These are phyloP conservation scores for Pleurotus cornucopiae DNA, from an alignment of 768 basidiomycete genomes.

Conservation along the genomic window DNA sequence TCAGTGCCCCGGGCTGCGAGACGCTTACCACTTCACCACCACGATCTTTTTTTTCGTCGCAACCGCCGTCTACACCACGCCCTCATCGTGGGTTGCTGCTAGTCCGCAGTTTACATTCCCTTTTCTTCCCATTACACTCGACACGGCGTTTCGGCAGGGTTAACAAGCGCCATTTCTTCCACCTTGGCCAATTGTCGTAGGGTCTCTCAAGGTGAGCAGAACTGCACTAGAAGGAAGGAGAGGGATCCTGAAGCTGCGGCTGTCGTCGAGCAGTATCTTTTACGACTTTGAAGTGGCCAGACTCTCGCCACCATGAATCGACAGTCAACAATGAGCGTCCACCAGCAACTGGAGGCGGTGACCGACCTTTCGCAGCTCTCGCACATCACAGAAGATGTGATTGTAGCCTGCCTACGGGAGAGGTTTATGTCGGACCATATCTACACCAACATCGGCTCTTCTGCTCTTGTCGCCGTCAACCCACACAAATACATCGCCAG, in stretches of 20 bases:
- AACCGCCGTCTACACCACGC: constrained; percentile 5
- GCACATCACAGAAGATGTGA: constrained; percentile 74
- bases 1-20: no score
- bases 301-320: constrained; percentile 12
- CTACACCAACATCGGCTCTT: constrained; percentile 72
- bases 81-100: constrained; percentile 2
- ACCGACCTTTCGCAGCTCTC: constrained; percentile 67
- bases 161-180: no score
- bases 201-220: neutral
- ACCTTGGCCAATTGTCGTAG: neutral
- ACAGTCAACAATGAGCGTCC: constrained; percentile 35
- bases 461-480: constrained; percentile 81
- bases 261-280: neutral
- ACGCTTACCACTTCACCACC: neutral
- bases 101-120: constrained; percentile 10
- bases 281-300: neutral
- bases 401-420: constrained; percentile 82
- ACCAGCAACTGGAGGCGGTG: constrained; percentile 70
- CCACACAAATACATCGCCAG: constrained; percentile 86
- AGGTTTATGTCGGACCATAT: constrained; percentile 82
- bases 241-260: neutral
- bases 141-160: neutral
- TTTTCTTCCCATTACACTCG: constrained; percentile 1
- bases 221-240: neutral
- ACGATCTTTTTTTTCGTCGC: constrained; percentile 7